Base-by-base conservation (phyloP, 768 basidiomycete species). In the Psilocybe cyanescens region DNA sequence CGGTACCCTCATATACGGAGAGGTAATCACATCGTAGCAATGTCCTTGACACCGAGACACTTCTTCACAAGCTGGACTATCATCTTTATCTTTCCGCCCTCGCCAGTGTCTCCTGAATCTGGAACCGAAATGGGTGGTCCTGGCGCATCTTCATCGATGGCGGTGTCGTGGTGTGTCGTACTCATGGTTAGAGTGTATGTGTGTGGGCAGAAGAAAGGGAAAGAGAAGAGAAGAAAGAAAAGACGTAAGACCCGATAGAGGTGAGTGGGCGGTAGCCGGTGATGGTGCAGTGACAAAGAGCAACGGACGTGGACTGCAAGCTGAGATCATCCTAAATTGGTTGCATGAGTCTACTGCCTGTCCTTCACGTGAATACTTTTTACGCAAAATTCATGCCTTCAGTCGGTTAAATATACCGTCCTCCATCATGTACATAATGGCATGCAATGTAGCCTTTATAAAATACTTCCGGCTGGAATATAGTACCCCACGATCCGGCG, bases 21-120 rank as follows among this genome's bases (percentile, higher is more conserved):
- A 35, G 4, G 17, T 8, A 31, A 29, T 55, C 68, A 95, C 95
- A 97, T 92, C 33, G 95, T 83, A 63, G 95, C 95, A 63, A 98
- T 93, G 72, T 97, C 96, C 77, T 96, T 95, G 47, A 97, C 94
- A 5, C 95, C 95, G 33, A 97, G 81, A 68, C 86, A 95, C 76
- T 90, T 94, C 80, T 94, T 95, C 65, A 96, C 86, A 57, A 98
- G 85, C 71, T 91, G 88, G 16, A 98, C 80, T 52, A 98, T 93
- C 88, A 96, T 95, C 84, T 91, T 95, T 61, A 97, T 81, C 82
- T 92, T 96, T 50, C 94, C 91, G 62, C 94, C 92, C 73, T 98
- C 96, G 33, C 91, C 90, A 45, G 81, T 70, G 60, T 94, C 92
- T 45, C 79, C 83, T 45, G 83, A 72, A 65, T 92, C 91, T 59